A percentile compares a stretch with the other conserved stretches of the same genome.
phyloP scores from a whole-genome alignment of 176 grass and related monocot species.

The Dendrocalamus sinicus region DNA sequence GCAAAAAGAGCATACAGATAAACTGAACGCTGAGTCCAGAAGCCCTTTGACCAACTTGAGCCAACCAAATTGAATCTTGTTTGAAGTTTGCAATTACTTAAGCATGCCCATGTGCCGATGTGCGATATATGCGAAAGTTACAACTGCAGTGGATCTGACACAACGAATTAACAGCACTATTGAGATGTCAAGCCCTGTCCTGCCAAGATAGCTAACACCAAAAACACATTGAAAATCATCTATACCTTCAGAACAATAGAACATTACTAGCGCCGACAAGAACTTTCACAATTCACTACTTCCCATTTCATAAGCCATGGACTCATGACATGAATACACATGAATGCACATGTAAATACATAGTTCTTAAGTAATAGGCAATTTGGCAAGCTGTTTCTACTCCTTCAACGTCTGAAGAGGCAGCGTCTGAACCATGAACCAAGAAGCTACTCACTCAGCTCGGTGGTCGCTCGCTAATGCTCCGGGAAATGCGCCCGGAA shows the following conservation, averaged over 20 bases:
- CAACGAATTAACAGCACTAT: constrained; percentile 23
- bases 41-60: not conserved
- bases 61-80: not conserved
- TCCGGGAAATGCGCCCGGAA: not conserved
- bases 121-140: not conserved
- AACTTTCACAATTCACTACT: not conserved
- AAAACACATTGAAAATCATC: too few relatives aligned
- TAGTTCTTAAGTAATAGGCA: not conserved
- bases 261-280: not conserved
- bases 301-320: not conserved
- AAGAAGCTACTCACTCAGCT: not conserved
- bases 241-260: too few relatives aligned
- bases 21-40: not conserved
- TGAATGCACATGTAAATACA: not conserved
- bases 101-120: not conserved
- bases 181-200: not conserved
- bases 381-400: not conserved
- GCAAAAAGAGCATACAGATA: not conserved
- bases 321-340: not conserved
- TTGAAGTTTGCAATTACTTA: not conserved
- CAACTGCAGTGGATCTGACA: not conserved
- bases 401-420: not conserved
- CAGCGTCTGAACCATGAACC: not conserved
- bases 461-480: not conserved
- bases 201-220: not conserved